These are phyloP conservation scores for Astragalus membranaceus DNA, from an alignment of 306 rosid genomes.

Conservation along the genomic window DNA sequence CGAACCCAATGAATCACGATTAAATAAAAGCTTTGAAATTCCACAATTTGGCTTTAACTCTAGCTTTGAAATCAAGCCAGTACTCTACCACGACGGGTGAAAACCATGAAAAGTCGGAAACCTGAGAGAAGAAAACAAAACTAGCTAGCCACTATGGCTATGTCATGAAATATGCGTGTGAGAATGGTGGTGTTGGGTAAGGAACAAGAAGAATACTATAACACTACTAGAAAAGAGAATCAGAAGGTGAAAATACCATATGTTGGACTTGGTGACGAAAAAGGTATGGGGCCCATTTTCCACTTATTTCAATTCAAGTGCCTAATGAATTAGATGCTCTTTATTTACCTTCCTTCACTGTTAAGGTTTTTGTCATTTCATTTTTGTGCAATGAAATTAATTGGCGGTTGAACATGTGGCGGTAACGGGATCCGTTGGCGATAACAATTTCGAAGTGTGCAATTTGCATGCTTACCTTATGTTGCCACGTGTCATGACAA, in stretches of 20 bases:
- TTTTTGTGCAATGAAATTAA: neutral
- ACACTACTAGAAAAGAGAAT: neutral
- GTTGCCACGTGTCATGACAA: constrained; percentile 1
- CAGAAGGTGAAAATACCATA: neutral
- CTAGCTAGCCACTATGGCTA: neutral
- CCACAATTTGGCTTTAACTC: neutral
- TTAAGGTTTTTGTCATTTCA: neutral
- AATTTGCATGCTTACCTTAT: neutral
- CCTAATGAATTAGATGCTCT: too few relatives aligned
- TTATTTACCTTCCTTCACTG: neutral
- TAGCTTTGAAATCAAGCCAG: neutral
- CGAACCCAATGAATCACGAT: neutral
- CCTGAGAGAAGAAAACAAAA: neutral
- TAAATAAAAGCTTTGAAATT: neutral
- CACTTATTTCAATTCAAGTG: neutral
- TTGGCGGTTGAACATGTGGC: constrained; percentile 1
- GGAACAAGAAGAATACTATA: neutral
- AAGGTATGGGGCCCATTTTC: neutral
- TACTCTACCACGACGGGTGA: neutral
- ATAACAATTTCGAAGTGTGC: neutral
- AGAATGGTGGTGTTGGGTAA: neutral
- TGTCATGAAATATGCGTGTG: neutral
- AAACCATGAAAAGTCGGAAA: neutral
- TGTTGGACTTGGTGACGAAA: neutral
- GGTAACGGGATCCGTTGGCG: neutral